A percentile compares a stretch with the other conserved stretches of the same genome.
phyloP scores from a whole-genome alignment of 257 asterid species.

The Solanum raphanifolium region DNA sequence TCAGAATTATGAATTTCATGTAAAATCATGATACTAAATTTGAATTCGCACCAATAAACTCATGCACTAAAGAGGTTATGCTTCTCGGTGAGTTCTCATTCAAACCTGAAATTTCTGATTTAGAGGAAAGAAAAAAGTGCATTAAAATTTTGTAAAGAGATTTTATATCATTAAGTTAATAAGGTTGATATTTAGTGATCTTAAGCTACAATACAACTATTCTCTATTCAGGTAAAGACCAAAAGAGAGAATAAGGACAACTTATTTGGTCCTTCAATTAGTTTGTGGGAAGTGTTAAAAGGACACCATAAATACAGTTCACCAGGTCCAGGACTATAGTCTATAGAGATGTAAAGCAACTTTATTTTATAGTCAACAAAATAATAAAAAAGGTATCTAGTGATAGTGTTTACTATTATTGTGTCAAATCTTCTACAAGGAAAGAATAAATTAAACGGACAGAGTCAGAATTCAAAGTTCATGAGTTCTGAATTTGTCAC shows the following conservation, averaged over 20 bases:
- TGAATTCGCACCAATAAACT: accelerated
- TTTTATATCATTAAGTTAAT: not conserved
- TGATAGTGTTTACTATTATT: not conserved
- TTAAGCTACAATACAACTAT: not conserved
- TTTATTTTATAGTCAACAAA: not conserved
- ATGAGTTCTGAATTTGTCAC: not conserved
- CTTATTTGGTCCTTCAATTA: not conserved
- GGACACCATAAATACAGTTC: not conserved
- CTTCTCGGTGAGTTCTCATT: not conserved
- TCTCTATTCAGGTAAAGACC: not conserved
- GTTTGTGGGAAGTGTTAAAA: not conserved
- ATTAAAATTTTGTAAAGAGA: not conserved
- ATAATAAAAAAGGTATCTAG: not conserved
- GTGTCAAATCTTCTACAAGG: not conserved
- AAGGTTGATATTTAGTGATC: not conserved
- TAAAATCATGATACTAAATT: not conserved
- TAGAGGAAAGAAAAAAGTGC: not conserved
- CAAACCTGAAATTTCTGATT: not conserved
- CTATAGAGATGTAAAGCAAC: not conserved
- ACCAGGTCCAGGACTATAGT: not conserved
- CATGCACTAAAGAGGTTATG: not conserved
- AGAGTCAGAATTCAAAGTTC: not conserved
- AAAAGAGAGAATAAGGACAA: not conserved
- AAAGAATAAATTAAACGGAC: not conserved
- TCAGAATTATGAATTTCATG: no score